phyloP scores from a whole-genome alignment of 2,329 filamentous ascomycete species.

The Aspergillus novoparasiticus region DNA sequence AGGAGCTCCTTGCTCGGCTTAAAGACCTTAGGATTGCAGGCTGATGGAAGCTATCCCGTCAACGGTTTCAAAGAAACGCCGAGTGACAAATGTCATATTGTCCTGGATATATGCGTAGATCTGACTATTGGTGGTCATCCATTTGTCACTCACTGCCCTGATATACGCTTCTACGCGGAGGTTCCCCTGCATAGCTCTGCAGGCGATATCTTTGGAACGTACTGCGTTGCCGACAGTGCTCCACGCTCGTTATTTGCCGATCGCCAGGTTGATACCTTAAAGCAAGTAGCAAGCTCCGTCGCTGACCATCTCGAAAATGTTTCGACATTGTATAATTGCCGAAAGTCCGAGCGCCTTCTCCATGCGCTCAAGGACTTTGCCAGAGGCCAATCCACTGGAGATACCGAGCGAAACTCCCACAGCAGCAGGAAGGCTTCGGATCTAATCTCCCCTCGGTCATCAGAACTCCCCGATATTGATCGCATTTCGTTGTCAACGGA shows the following conservation, averaged over 20 bases:
- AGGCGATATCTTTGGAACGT: constrained; percentile 60
- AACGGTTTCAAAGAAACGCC: constrained; percentile 1
- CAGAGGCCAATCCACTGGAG: constrained; percentile 33
- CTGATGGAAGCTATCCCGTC: background rate
- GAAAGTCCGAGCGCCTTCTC: constrained; percentile 58
- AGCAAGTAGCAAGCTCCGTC: constrained; percentile 41
- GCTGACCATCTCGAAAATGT: constrained; percentile 61
- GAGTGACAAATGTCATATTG: constrained; percentile 27
- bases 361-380: constrained; percentile 54
- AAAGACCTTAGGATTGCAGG: constrained; percentile 12
- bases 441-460: background rate
- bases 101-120: constrained; percentile 42
- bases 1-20: constrained; percentile 26
- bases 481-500: constrained; percentile 4
- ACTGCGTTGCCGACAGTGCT: constrained; percentile 60
- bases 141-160: constrained; percentile 35
- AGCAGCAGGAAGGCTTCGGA: background rate
- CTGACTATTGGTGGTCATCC: constrained; percentile 37
- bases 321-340: constrained; percentile 53
- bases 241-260: constrained; percentile 49
- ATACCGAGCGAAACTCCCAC: background rate
- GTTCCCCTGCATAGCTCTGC: constrained; percentile 61
- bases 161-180: constrained; percentile 57
- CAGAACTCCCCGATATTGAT: constrained; percentile 9
- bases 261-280: constrained; percentile 8